These are phyloP conservation scores for Strigomonas culicis DNA, from an alignment of 208 protist species.

Conservation along the genomic window DNA sequence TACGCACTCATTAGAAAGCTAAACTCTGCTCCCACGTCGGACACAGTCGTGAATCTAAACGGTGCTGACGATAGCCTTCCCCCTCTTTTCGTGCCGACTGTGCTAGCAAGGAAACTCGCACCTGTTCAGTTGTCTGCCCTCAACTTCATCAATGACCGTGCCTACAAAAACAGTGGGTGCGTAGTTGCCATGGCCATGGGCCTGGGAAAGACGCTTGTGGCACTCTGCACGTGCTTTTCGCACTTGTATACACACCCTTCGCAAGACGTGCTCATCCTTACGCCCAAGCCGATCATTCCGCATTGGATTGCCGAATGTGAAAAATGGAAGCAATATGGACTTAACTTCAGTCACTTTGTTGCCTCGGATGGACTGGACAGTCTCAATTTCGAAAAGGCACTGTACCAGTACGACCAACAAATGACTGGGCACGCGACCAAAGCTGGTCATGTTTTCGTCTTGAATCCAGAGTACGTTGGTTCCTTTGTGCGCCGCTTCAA, in stretches of 20 bases:
- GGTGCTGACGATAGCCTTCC: slow-evolving; percentile 34
- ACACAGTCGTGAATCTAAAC: slow-evolving; percentile 69
- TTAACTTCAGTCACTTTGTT: slow-evolving; percentile 60
- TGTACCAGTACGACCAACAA: slow-evolving; percentile 58
- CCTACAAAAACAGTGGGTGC: slow-evolving; percentile 60
- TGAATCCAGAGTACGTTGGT: slow-evolving; percentile 71
- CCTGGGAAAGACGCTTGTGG: slow-evolving; percentile 88
- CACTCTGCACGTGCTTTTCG: slow-evolving; percentile 72
- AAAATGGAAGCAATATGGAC: slow-evolving; percentile 72
- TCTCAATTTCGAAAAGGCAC: slow-evolving; percentile 35
- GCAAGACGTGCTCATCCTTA: slow-evolving; percentile 72
- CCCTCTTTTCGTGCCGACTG: slow-evolving; percentile 54
- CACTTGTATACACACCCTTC: slow-evolving; percentile 34
- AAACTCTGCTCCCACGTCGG: neutral
- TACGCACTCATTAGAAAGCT: slow-evolving; percentile 29
- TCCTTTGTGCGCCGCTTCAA: slow-evolving; percentile 47
- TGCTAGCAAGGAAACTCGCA: slow-evolving; percentile 41
- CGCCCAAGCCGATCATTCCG: slow-evolving; percentile 72
- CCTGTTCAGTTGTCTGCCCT: slow-evolving; percentile 73
- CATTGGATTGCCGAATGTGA: slow-evolving; percentile 70
- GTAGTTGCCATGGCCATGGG: slow-evolving; percentile 89
- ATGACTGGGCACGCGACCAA: slow-evolving; percentile 16
- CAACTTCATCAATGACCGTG: slow-evolving; percentile 58
- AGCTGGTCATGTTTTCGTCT: slow-evolving; percentile 60
- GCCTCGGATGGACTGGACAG: slow-evolving; percentile 40